Conservation (phyloP, 768 basidiomycete genomes). For the Tricholoma sp. region DNA sequence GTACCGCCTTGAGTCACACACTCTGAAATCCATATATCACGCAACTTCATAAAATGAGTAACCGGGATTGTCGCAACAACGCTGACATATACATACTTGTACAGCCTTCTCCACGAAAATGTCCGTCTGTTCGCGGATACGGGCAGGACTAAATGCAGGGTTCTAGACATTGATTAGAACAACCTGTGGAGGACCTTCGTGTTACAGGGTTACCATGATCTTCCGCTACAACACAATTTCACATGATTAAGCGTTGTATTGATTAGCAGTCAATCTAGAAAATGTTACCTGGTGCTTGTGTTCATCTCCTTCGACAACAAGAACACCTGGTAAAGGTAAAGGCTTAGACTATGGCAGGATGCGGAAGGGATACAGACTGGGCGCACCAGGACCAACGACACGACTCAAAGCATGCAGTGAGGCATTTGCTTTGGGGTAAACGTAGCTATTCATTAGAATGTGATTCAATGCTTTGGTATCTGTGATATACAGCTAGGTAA, state of each 20-base stretch:
- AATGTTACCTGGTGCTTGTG: conserved; percentile 38
- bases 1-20: conserved; percentile 20
- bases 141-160: conserved; percentile 60
- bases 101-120: conserved; percentile 55
- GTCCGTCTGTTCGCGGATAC: conserved; percentile 52
- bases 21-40: conserved; percentile 41
- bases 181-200: background rate
- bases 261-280: background rate
- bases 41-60: conserved; percentile 36
- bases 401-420: conserved; percentile 30
- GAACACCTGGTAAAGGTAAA: conserved; percentile 33
- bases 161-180: conserved; percentile 34
- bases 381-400: conserved; percentile 38
- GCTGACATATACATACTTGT: conserved; percentile 27
- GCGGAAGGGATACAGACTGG: background rate
- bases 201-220: conserved; percentile 33
- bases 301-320: conserved; percentile 46
- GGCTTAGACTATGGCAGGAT: background rate
- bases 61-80: background rate
- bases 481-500: background rate
- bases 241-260: background rate
- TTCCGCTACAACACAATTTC: conserved; percentile 27
- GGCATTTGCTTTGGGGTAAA: conserved; percentile 52
- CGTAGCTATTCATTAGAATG: conserved; percentile 49
- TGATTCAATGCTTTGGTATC: conserved; percentile 50